Evolutionary conservation across 768 basidiomycete species (phyloP).

Genomic region (Chiua virens): DNA sequence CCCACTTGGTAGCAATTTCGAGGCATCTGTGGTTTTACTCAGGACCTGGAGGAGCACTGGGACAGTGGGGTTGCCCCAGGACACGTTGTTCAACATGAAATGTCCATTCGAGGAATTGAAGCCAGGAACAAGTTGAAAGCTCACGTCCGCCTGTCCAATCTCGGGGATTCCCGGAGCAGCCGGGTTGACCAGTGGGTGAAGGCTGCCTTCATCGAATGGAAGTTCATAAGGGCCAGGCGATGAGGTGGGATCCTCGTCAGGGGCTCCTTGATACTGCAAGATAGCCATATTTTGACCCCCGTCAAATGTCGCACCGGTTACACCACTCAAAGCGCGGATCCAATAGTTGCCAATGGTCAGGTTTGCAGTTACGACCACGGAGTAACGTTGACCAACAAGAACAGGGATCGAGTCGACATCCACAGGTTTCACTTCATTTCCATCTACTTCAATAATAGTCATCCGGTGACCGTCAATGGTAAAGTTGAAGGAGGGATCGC

Average conservation of each 20-base stretch:
- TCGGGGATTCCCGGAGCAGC: constrained; percentile 35
- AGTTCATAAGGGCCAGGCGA: constrained; percentile 15
- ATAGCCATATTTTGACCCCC: constrained; percentile 48
- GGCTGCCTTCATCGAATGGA: constrained; percentile 35
- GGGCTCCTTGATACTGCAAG: constrained; percentile 45
- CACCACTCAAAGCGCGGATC: constrained; percentile 43
- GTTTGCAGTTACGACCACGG: constrained; percentile 42
- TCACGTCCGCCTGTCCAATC: constrained; percentile 39
- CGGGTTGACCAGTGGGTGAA: constrained; percentile 34
- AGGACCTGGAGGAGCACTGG: constrained; percentile 57
- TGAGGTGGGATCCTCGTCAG: constrained; percentile 23
- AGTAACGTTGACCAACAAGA: constrained; percentile 38
- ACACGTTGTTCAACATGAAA: constrained; percentile 24
- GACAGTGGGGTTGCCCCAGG: constrained; percentile 39
- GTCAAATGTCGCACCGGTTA: constrained; percentile 25
- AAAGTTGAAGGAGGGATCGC: constrained; percentile 39
- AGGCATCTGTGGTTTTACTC: constrained; percentile 44
- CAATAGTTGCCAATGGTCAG: constrained; percentile 52
- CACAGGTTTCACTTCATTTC: constrained; percentile 39
- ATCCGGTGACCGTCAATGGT: constrained; percentile 42
- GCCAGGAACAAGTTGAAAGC: constrained; percentile 21
- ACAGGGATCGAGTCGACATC: constrained; percentile 35
- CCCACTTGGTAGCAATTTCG: constrained; percentile 46
- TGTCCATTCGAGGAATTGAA: background rate
- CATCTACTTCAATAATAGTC: constrained; percentile 52